Evolutionary conservation across 179 eudicot species (phyloP), one percentile per base, ranked within the genome.

Genomic region (Silene noctiflora): DNA sequence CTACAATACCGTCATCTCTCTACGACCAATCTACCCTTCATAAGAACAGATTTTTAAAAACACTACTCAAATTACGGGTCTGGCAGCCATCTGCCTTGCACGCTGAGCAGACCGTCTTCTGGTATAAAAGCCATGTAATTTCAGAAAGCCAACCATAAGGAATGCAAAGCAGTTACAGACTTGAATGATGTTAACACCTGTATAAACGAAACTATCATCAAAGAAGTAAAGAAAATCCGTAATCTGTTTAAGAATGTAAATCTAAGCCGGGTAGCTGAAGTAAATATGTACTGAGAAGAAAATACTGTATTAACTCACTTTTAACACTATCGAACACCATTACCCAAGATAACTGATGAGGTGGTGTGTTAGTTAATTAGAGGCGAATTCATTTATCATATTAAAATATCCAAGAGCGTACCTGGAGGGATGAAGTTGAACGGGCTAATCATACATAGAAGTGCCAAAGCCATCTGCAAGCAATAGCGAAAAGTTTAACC

Each of bases 401-500:
- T 48, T n/a, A 48, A 16, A 46, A 59, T 16, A 42, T 61, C 4
- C 53, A 62, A 6, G 25, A 53, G 21, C 2, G 35, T 75, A 86
- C 88, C 82, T 80, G 73, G 72, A 44, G 85, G 85, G 76, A 86
- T 81, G 63, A 86, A 81, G 59, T 80, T 44, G 13, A 77, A 75
- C 7, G 78, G 82, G 76, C 80, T 61, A 67, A 82, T 31, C 79
- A 77, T 24, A 76, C 79, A 84, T 7, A 86, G 75, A 67, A 35
- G 44, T 67, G 78, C 85, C 75, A 86, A 70, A 64, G 68, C 27
- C 42, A 86, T 46, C 88, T 86, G 88, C 84, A 83, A 35, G 55
- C 21, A 70, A 63, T 51, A 46, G n/a, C 8, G 21, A 21, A 42
- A 33, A 11, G 42, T 33, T 53, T 24, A 61, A 61, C 66, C 25